A percentile compares a stretch with the other conserved stretches of the same genome.
Conservation (phyloP, 2,329 filamentous ascomycete species). For the Nectriaceae sp. region DNA sequence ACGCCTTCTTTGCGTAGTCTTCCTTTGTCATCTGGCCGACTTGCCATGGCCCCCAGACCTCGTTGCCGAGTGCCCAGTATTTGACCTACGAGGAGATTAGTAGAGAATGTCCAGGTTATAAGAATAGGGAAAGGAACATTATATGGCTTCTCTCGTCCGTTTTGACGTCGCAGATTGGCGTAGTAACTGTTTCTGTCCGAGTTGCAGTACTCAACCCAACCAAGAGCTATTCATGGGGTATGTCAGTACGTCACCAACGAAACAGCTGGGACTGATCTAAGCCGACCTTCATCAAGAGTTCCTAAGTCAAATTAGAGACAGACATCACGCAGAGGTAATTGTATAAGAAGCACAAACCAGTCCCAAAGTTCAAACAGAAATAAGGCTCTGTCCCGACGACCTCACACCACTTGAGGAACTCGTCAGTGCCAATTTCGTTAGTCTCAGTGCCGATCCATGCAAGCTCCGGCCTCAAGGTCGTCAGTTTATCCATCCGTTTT, state of each 20-base stretch:
- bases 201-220: slow-evolving; percentile 88
- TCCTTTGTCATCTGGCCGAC: slow-evolving; percentile 70
- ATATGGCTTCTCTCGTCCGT: slow-evolving; percentile 77
- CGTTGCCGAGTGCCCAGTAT: slow-evolving; percentile 86
- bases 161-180: slow-evolving; percentile 74
- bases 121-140: slow-evolving; percentile 40
- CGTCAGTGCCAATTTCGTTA: slow-evolving; percentile 82
- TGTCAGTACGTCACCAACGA: slow-evolving; percentile 1
- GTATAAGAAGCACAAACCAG: slow-evolving; percentile 45
- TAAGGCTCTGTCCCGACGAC: slow-evolving; percentile 76
- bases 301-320: slow-evolving; percentile 16
- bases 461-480: slow-evolving; percentile 58
- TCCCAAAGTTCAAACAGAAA: slow-evolving; percentile 79
- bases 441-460: slow-evolving; percentile 78
- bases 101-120: too few relatives aligned
- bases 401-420: slow-evolving; percentile 82
- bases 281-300: slow-evolving; percentile 42
- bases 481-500: background rate
- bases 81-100: slow-evolving; percentile 50
- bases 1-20: slow-evolving; percentile 68
- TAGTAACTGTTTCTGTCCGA: slow-evolving; percentile 76
- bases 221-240: slow-evolving; percentile 52
- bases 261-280: background rate
- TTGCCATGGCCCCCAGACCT: slow-evolving; percentile 68
- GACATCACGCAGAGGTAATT: background rate